Percentiles rank a stretch among this genome's conserved stretches.
phyloP scores from a whole-genome alignment of 148 eudicot genomes.

The Vaccinium darrowii region DNA sequence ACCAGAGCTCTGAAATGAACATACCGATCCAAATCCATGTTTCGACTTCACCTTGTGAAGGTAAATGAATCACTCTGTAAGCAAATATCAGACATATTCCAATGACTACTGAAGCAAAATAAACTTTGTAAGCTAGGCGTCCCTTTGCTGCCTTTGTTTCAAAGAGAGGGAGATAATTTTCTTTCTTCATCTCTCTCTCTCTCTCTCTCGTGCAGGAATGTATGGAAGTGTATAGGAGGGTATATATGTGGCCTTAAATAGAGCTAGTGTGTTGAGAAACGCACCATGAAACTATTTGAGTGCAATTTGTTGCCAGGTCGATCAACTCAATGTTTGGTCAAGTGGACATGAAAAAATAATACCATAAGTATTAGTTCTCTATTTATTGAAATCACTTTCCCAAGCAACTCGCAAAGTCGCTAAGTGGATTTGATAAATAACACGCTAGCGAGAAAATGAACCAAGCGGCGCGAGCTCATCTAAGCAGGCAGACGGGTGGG shows the following conservation, averaged over 20 bases:
- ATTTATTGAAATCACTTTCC: no score
- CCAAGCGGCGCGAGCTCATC: no score
- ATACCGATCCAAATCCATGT: conserved; percentile 23
- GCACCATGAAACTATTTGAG: neutral
- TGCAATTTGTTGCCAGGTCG: neutral
- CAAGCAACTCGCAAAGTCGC: no score
- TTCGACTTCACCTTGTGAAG: neutral
- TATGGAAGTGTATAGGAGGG: neutral
- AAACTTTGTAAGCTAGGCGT: neutral
- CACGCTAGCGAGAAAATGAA: no score
- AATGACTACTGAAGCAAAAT: conserved; percentile 14
- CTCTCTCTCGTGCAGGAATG: neutral
- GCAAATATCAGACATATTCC: conserved; percentile 19
- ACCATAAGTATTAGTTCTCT: no score
- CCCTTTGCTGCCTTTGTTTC: conserved; percentile 27
- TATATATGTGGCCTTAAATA: neutral
- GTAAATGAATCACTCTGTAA: conserved; percentile 18
- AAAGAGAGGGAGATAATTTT: conserved; percentile 12
- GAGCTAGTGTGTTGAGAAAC: neutral
- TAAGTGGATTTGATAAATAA: no score
- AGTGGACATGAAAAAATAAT: no score
- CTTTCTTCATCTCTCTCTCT: conserved; percentile 5
- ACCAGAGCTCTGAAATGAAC: conserved; percentile 31
- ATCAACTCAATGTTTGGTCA: neutral
- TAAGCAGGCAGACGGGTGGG: no score